A percentile compares a stretch with the other conserved stretches of the same genome.
Evolutionary conservation across 805 yeast genomes (phyloP).

Genomic region (Saccharomycopsis javanensis): DNA sequence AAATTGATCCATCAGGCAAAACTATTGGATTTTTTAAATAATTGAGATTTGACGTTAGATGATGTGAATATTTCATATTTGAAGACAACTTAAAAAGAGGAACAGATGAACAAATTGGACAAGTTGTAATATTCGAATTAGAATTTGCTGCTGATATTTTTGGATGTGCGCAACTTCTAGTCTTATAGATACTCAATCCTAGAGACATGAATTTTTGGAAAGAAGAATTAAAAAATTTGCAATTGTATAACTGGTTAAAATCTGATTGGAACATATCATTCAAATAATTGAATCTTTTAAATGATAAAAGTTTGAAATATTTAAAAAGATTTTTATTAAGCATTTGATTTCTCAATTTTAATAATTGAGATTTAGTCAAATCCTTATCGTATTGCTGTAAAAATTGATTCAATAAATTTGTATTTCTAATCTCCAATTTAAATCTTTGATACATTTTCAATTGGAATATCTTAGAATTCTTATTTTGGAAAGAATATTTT

Average conservation of each 20-base stretch:
- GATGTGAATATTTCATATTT: conserved; percentile 13
- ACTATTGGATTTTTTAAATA: conserved; percentile 15
- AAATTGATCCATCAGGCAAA: conserved; percentile 17
- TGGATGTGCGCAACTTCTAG: conserved; percentile 14
- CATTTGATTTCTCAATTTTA: not conserved
- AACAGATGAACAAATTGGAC: conserved; percentile 18
- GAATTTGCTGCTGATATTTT: not conserved
- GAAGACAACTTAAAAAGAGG: conserved; percentile 13
- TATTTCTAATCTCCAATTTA: not conserved
- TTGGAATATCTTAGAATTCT: conserved; percentile 9
- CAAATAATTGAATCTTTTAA: conserved; percentile 16
- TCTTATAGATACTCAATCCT: conserved; percentile 16
- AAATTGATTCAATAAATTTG: conserved; percentile 9
- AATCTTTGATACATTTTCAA: conserved; percentile 4
- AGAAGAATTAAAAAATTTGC: not conserved
- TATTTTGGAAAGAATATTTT: conserved; percentile 5
- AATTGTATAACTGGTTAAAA: conserved; percentile 10
- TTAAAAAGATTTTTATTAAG: conserved; percentile 1
- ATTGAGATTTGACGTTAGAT: conserved; percentile 14
- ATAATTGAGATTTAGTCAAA: not conserved
- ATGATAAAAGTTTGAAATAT: conserved; percentile 13
- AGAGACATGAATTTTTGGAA: conserved; percentile 14
- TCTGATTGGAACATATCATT: conserved; percentile 8
- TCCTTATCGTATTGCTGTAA: conserved; percentile 10
- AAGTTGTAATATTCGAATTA: not conserved